Conservation (phyloP, 768 basidiomycete genomes). For the Auriscalpium orientale region DNA sequence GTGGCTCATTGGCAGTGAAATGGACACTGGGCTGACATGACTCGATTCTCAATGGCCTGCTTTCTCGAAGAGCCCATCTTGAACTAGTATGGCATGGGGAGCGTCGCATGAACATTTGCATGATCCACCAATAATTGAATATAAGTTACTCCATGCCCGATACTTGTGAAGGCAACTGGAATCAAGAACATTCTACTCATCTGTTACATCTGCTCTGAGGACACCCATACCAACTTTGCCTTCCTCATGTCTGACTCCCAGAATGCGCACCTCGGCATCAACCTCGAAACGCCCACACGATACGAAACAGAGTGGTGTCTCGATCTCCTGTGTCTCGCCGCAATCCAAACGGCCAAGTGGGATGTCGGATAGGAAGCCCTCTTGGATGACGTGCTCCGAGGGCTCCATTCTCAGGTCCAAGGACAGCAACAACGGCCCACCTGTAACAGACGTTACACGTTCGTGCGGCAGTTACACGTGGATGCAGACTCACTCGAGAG, state of each 20-base stretch:
- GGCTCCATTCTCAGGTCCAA: conserved; percentile 52
- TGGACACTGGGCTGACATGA: no score
- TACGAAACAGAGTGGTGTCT: conserved; percentile 65
- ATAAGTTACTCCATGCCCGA: no score
- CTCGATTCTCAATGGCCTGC: no score
- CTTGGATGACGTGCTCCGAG: conserved; percentile 56
- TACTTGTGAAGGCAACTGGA: background rate
- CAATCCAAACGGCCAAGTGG: conserved; percentile 54
- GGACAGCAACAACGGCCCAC: conserved; percentile 41
- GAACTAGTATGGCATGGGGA: no score
- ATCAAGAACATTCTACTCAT: conserved; percentile 12
- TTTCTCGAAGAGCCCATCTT: no score
- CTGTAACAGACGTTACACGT: conserved; percentile 27
- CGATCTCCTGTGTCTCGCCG: conserved; percentile 44
- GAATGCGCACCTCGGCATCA: conserved; percentile 27
- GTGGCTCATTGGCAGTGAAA: no score
- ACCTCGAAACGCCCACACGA: conserved; percentile 58
- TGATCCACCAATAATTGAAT: no score
- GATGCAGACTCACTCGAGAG: conserved; percentile 46
- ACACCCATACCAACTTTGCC: conserved; percentile 29
- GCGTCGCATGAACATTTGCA: no score
- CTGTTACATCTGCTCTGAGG: conserved; percentile 30
- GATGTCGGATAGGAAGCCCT: conserved; percentile 57
- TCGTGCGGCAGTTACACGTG: background rate
- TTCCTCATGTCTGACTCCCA: conserved; percentile 12